Conservation (phyloP, 2,329 filamentous ascomycete genomes). For the Camillea tinctor region DNA sequence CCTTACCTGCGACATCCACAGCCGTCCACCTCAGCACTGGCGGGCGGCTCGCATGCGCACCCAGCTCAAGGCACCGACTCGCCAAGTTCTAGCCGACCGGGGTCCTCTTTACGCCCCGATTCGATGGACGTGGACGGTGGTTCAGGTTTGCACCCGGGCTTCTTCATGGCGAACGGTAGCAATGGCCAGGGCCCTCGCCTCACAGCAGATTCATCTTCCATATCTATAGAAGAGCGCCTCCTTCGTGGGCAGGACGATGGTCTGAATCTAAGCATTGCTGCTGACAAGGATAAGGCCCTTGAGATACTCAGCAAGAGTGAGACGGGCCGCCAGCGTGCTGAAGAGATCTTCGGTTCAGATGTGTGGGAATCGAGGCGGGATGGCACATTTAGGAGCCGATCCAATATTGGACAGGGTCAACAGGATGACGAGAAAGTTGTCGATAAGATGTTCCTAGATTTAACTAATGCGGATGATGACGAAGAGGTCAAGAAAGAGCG, state of each 20-base stretch:
- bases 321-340: constrained; percentile 47
- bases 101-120: constrained; percentile 35
- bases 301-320: constrained; percentile 53
- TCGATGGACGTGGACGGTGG: constrained; percentile 39
- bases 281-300: constrained; percentile 49
- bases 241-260: constrained; percentile 46
- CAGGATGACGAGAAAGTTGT: constrained; percentile 48
- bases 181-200: constrained; percentile 41
- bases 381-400: constrained; percentile 19
- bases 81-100: constrained; percentile 33
- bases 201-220: constrained; percentile 35
- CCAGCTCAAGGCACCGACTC: constrained; percentile 35
- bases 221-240: constrained; percentile 52
- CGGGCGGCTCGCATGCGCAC: constrained; percentile 34
- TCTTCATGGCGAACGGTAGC: constrained; percentile 39
- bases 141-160: constrained; percentile 40
- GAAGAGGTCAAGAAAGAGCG: constrained; percentile 39
- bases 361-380: constrained; percentile 43
- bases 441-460: constrained; percentile 56
- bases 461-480: constrained; percentile 53
- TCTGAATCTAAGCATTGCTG: constrained; percentile 45
- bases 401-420: constrained; percentile 23
- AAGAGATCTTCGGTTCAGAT: constrained; percentile 50
- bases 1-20: constrained; percentile 38
- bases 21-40: constrained; percentile 37